These are phyloP conservation scores for Persicaria tinctoria DNA, from an alignment of 148 eudicot genomes.

Conservation along the genomic window DNA sequence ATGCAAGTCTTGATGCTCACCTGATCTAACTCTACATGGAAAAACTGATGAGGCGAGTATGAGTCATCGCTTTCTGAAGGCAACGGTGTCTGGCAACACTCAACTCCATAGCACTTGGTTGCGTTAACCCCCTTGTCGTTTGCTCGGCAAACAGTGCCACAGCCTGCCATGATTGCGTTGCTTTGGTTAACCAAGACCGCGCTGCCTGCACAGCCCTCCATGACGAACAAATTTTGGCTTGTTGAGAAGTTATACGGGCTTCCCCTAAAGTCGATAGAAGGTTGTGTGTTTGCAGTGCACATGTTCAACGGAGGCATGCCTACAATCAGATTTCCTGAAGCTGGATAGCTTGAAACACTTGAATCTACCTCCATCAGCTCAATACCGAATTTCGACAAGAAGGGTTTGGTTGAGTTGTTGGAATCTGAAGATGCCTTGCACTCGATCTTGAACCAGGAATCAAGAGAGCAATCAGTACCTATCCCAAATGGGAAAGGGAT, in stretches of 20 bases:
- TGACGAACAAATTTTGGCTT: constrained; percentile 4
- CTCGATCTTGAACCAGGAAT: constrained; percentile 9
- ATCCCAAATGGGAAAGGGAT: constrained; percentile 39
- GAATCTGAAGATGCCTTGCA: constrained; percentile 14
- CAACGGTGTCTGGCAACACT: constrained; percentile 31
- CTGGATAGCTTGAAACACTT: neutral
- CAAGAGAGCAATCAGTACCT: constrained; percentile 20
- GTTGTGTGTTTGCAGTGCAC: neutral
- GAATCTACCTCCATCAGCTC: constrained; percentile 15
- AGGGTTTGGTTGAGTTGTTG: constrained; percentile 10
- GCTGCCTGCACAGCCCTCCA: constrained; percentile 17
- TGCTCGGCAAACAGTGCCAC: constrained; percentile 18
- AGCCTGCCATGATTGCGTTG: constrained; percentile 11
- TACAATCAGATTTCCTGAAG: neutral
- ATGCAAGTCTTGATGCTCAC: neutral
- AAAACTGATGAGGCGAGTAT: neutral
- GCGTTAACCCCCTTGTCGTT: neutral
- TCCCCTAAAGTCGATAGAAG: constrained; percentile 6
- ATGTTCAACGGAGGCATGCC: constrained; percentile 9
- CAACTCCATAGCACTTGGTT: constrained; percentile 26
- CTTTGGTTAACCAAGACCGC: constrained; percentile 7
- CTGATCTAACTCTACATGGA: neutral
- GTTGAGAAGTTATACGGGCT: constrained; percentile 14
- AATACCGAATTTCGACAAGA: constrained; percentile 8
- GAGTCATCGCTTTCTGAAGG: neutral